Base-by-base conservation (phyloP, 441 rosid genomes). In the Pelargonium cotyledonis region DNA sequence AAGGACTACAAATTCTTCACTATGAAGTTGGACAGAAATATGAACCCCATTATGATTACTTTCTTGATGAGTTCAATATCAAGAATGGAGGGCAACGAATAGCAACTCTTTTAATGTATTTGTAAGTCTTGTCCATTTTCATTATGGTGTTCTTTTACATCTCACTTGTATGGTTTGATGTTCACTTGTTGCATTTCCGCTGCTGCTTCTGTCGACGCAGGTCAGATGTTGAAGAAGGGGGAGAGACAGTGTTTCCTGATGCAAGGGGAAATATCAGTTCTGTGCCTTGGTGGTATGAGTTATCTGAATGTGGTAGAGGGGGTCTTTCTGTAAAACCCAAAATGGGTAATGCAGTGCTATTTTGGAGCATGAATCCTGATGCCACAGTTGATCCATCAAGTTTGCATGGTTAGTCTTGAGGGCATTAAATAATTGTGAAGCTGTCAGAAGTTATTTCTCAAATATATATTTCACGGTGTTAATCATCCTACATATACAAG, bases 221-320 rank as follows among this genome's bases (percentile, higher is more conserved):
- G 77, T 95, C 98, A 40, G 98, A 95, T 82, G 93, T 90, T 76
- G 99, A 92, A 82, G 96, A 95, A 91, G 99, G 98, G 40, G 99
- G 99, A 21, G 98, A 95, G 82, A 92, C 99, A 0, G 85, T 92
- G 72, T 95, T 95, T 75, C 97, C 99, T 69, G 69, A 77, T 49
- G 95, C 97, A 77, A 83, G 77, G 69, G 87, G 87, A 75, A 92
- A 90, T 75, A 23, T 78, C 65, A 91, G 85, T 74, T 76, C 91
- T 11, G 96, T 90, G 10, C 92, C 91, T 31, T 92, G 96, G 99
- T 90, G 90, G 86, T 73, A 89, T 61, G 92, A 92, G 77, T 83
- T 92, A 70, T 92, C 99, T 64, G 86, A 88, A 75, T 95, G 98
- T 69, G 98, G 85, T 19, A 88, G 84, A 79, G 63, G 47, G 63